Evolutionary conservation across 306 rosid genomes (phyloP).

Genomic region (Inga oerstediana): DNA sequence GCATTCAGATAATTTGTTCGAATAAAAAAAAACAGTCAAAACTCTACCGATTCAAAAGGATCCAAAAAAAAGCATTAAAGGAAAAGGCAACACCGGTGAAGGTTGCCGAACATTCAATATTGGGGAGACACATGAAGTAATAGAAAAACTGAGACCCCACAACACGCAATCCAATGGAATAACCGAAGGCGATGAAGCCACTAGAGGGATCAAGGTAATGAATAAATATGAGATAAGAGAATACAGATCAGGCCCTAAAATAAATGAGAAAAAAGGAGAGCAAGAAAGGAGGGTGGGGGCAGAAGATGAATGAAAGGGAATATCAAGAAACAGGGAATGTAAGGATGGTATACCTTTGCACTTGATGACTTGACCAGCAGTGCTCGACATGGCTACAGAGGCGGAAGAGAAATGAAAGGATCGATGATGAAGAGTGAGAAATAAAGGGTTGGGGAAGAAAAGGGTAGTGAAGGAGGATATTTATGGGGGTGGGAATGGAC

Average conservation of each 20-base stretch:
- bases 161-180: background rate
- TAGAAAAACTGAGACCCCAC: background rate
- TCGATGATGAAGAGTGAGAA: background rate
- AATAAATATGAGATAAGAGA: background rate
- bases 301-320: background rate
- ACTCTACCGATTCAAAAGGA: background rate
- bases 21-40: background rate
- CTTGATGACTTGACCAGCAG: constrained; percentile 66
- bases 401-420: background rate
- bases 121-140: background rate
- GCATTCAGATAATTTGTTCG: background rate
- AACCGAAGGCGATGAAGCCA: background rate
- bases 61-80: background rate
- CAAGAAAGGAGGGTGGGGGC: background rate
- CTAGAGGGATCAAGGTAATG: background rate
- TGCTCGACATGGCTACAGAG: constrained; percentile 46
- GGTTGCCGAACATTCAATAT: background rate
- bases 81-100: background rate
- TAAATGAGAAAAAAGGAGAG: background rate
- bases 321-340: background rate
- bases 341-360: constrained; percentile 54
- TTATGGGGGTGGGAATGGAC: background rate
- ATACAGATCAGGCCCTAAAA: background rate
- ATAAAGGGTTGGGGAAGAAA: too few species aligned
- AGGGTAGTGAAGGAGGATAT: background rate